Evolutionary conservation across 2,329 filamentous ascomycete genomes (phyloP).

Genomic region (Bipolaris cookei): DNA sequence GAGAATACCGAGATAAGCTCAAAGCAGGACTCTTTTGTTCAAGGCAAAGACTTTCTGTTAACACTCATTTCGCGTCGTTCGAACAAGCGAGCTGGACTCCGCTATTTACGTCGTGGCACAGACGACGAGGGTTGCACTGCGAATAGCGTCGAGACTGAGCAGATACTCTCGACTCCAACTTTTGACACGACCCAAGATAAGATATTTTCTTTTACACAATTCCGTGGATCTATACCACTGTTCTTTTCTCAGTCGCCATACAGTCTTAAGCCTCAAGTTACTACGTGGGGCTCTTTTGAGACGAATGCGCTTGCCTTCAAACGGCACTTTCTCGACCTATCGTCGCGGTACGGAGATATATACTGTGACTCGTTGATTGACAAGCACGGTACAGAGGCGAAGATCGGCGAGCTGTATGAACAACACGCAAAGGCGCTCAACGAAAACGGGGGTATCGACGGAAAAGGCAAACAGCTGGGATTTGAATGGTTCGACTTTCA

Average conservation of each 20-base stretch:
- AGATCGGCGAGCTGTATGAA: constrained; percentile 80
- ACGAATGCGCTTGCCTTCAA: constrained; percentile 80
- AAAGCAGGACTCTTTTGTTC: constrained; percentile 44
- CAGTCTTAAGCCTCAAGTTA: constrained; percentile 84
- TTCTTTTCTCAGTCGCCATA: constrained; percentile 97
- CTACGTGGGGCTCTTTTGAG: constrained; percentile 78
- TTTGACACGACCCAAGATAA: constrained; percentile 66
- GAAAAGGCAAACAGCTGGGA: constrained; percentile 57
- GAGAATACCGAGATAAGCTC: constrained; percentile 17
- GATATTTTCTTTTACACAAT: constrained; percentile 83
- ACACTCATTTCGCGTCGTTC: constrained; percentile 92
- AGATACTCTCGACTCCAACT: constrained; percentile 76
- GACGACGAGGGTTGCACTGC: constrained; percentile 89
- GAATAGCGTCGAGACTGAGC: constrained; percentile 93
- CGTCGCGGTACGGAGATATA: constrained; percentile 73
- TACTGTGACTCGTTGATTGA: constrained; percentile 87
- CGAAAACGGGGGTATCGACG: constrained; percentile 59
- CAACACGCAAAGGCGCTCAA: constrained; percentile 71
- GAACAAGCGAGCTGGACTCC: constrained; percentile 81
- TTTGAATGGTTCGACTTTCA: constrained; percentile 99
- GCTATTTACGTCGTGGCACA: constrained; percentile 87
- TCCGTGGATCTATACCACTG: constrained; percentile 88
- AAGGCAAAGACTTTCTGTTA: constrained; percentile 68
- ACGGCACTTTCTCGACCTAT: constrained; percentile 76
- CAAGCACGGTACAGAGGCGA: constrained; percentile 80